These are phyloP conservation scores for Nemania serpens DNA, from an alignment of 2,329 filamentous ascomycete genomes.

Conservation along the genomic window DNA sequence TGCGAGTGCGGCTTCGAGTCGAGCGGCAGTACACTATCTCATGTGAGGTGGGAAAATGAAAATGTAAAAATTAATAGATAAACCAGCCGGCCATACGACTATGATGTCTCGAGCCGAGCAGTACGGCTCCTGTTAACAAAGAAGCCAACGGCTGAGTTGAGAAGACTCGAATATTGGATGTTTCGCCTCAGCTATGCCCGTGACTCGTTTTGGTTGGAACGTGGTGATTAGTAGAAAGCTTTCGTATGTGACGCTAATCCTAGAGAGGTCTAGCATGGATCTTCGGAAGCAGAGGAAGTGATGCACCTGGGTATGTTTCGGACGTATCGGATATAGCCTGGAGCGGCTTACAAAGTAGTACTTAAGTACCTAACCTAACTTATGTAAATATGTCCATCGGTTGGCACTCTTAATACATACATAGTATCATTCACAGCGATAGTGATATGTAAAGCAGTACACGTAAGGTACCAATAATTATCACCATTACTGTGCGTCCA, in stretches of 20 bases:
- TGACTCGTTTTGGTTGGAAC: conserved; percentile 17
- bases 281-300: neutral
- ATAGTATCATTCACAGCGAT: too few species aligned
- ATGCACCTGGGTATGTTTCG: neutral
- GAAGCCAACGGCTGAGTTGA: conserved; percentile 1
- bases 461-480: too few species aligned
- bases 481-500: too few species aligned
- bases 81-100: neutral
- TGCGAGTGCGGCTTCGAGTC: conserved; percentile 15
- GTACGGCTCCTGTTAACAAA: neutral
- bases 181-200: conserved; percentile 30
- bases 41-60: conserved; percentile 24
- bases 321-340: conserved; percentile 16
- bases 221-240: conserved; percentile 37
- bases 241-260: conserved; percentile 26
- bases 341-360: too few species aligned
- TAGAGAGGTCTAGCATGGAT: conserved; percentile 18
- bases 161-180: conserved; percentile 4
- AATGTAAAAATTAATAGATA: neutral
- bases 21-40: conserved; percentile 30
- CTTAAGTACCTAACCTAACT: neutral
- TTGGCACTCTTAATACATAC: too few species aligned
- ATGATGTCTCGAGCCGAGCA: neutral
- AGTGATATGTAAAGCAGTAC: too few species aligned
- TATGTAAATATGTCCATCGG: too few species aligned